phyloP scores from a whole-genome alignment of 345 rosid genomes.

The Bretschneidera sinensis region DNA sequence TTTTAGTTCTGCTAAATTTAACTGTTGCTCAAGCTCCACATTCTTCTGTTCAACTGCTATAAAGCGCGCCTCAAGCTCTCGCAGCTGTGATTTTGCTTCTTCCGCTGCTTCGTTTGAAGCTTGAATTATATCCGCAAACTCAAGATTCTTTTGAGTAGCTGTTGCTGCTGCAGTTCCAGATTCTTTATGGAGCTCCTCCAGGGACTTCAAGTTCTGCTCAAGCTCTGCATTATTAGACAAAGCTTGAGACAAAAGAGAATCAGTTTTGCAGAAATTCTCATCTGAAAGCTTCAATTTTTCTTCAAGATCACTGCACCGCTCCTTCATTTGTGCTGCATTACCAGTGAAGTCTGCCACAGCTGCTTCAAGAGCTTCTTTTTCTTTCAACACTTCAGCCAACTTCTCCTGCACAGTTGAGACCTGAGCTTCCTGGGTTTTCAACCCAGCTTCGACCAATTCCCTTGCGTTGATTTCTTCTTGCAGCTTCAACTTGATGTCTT shows the following conservation, averaged over 20 bases:
- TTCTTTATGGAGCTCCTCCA: conserved; percentile 59
- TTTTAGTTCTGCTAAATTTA: conserved; percentile 47
- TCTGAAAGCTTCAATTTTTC: conserved; percentile 61
- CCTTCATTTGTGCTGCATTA: conserved; percentile 39
- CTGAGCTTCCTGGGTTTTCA: conserved; percentile 34
- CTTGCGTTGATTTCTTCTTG: conserved; percentile 46
- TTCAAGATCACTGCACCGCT: conserved; percentile 48
- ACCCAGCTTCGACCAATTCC: conserved; percentile 37
- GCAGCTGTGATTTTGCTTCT: conserved; percentile 52
- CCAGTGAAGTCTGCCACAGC: conserved; percentile 44
- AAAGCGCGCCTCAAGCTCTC: conserved; percentile 61
- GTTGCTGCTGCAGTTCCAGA: conserved; percentile 58
- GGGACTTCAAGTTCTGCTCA: conserved; percentile 63
- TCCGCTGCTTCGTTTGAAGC: conserved; percentile 62
- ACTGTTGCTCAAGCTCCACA: conserved; percentile 69
- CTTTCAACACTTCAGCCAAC: conserved; percentile 27
- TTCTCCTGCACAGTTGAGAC: conserved; percentile 30
- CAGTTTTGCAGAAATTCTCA: conserved; percentile 55
- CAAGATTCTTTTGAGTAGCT: conserved; percentile 66
- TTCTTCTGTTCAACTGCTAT: conserved; percentile 66
- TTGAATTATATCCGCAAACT: conserved; percentile 56
- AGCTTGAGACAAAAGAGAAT: conserved; percentile 70
- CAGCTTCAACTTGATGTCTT: conserved; percentile 39
- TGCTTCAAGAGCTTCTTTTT: conserved; percentile 62
- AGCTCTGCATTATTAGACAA: conserved; percentile 64